phyloP scores from a whole-genome alignment of 192 early-diverging fungal species.

The Coemansia sp. region DNA sequence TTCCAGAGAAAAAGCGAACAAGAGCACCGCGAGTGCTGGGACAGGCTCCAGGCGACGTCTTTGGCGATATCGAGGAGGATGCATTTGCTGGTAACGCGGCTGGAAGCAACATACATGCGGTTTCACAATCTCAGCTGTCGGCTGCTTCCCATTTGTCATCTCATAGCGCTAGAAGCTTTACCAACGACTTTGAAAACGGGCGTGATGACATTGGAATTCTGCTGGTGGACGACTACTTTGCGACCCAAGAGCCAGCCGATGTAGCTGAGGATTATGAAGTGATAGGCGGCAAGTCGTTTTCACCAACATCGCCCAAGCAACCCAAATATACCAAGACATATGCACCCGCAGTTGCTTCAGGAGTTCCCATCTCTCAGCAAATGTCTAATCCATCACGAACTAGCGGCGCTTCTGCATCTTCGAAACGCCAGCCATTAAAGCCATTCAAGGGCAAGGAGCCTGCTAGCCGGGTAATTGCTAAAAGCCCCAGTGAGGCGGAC shows the following conservation, averaged over 20 bases:
- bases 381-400: neutral
- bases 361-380: slow-evolving; percentile 13
- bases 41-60: slow-evolving; percentile 33
- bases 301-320: slow-evolving; percentile 39
- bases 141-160: slow-evolving; percentile 12
- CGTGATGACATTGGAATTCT: slow-evolving; percentile 42
- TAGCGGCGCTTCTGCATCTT: slow-evolving; percentile 3
- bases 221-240: slow-evolving; percentile 47
- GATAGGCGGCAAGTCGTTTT: slow-evolving; percentile 35
- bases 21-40: slow-evolving; percentile 32
- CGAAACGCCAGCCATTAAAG: slow-evolving; percentile 18
- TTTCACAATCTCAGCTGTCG: slow-evolving; percentile 6
- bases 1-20: neutral
- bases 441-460: slow-evolving; percentile 13
- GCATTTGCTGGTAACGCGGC: neutral
- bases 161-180: slow-evolving; percentile 33
- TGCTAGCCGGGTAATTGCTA: slow-evolving; percentile 6
- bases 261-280: slow-evolving; percentile 47
- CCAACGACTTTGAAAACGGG: slow-evolving; percentile 46
- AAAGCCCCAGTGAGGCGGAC: slow-evolving; percentile 8
- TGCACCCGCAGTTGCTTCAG: neutral
- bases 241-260: slow-evolving; percentile 32
- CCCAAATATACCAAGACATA: slow-evolving; percentile 34
- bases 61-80: slow-evolving; percentile 51
- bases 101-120: neutral